These are phyloP conservation scores for Oryza nivara DNA, from an alignment of 176 grass and related monocot genomes.

Conservation along the genomic window DNA sequence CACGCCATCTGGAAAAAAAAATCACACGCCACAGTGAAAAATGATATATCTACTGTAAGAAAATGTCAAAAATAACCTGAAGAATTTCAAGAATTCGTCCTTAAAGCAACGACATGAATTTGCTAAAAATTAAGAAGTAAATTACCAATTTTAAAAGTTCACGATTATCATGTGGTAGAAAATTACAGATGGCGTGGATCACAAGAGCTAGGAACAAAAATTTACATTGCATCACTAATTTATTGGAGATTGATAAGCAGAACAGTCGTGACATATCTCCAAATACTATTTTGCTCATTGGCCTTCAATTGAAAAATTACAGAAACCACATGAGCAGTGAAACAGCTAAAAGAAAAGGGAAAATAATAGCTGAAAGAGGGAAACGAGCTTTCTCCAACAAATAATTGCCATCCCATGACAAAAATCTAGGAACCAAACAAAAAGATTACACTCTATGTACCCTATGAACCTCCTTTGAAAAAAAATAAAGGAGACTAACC, in stretches of 20 bases:
- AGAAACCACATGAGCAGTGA: slow-evolving; percentile 95
- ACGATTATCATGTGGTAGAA: neutral
- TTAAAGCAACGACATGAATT: neutral
- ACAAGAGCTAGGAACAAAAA: slow-evolving; percentile 24
- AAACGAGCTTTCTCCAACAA: slow-evolving; percentile 69
- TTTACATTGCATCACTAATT: slow-evolving; percentile 54
- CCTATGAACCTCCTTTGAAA: slow-evolving; percentile 73
- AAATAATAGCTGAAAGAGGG: slow-evolving; percentile 54
- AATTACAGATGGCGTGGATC: slow-evolving; percentile 3
- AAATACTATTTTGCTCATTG: slow-evolving; percentile 77
- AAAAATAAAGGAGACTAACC: slow-evolving; percentile 65
- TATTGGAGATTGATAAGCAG: slow-evolving; percentile 42
- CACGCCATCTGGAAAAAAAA: neutral
- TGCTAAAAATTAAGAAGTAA: neutral
- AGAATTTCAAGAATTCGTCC: neutral
- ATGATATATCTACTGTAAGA: neutral
- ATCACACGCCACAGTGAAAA: neutral
- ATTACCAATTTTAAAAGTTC: slow-evolving; percentile 7
- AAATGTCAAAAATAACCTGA: neutral
- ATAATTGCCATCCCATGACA: slow-evolving; percentile 58
- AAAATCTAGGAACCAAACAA: slow-evolving; percentile 69
- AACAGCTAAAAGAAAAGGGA: slow-evolving; percentile 57
- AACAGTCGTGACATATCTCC: slow-evolving; percentile 47
- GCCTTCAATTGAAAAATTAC: slow-evolving; percentile 98
- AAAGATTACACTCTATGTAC: slow-evolving; percentile 78